Percentiles rank a stretch among this genome's conserved stretches.
phyloP scores from a whole-genome alignment of 2,329 filamentous ascomycete genomes.

The Parafenestella ontariensis region DNA sequence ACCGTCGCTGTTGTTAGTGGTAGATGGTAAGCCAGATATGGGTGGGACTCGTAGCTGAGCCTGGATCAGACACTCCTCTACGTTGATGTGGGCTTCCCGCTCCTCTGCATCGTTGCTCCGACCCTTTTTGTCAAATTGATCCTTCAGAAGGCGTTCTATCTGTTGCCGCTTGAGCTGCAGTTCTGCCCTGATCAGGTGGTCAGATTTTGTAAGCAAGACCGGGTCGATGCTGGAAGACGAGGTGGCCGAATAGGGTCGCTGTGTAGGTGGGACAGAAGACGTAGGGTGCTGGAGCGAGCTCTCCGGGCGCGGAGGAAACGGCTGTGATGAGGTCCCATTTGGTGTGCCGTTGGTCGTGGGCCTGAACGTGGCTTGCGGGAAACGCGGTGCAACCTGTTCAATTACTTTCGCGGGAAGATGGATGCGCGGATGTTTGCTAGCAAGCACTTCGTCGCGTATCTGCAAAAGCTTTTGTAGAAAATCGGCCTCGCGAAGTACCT shows the following conservation, averaged over 20 bases:
- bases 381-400: slow-evolving; percentile 50
- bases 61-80: slow-evolving; percentile 56
- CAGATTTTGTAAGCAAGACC: slow-evolving; percentile 84
- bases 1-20: slow-evolving; percentile 67
- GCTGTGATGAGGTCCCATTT: slow-evolving; percentile 33
- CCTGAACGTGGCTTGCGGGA: slow-evolving; percentile 34
- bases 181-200: slow-evolving; percentile 82
- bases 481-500: slow-evolving; percentile 53
- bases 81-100: slow-evolving; percentile 49
- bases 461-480: slow-evolving; percentile 79
- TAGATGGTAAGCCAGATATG: slow-evolving; percentile 63
- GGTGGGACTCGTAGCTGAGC: slow-evolving; percentile 77
- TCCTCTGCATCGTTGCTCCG: slow-evolving; percentile 62
- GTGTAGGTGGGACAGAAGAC: slow-evolving; percentile 32
- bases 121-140: slow-evolving; percentile 72
- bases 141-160: slow-evolving; percentile 77
- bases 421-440: slow-evolving; percentile 73
- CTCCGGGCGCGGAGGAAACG: slow-evolving; percentile 33
- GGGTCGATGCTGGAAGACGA: slow-evolving; percentile 76
- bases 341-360: slow-evolving; percentile 41
- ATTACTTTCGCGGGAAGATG: slow-evolving; percentile 63
- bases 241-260: slow-evolving; percentile 49
- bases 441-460: slow-evolving; percentile 80
- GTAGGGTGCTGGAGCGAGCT: slow-evolving; percentile 31
- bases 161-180: slow-evolving; percentile 79